These are phyloP conservation scores for Pseudogymnoascus sp. DNA, from an alignment of 2,329 filamentous ascomycete genomes.

Conservation along the genomic window DNA sequence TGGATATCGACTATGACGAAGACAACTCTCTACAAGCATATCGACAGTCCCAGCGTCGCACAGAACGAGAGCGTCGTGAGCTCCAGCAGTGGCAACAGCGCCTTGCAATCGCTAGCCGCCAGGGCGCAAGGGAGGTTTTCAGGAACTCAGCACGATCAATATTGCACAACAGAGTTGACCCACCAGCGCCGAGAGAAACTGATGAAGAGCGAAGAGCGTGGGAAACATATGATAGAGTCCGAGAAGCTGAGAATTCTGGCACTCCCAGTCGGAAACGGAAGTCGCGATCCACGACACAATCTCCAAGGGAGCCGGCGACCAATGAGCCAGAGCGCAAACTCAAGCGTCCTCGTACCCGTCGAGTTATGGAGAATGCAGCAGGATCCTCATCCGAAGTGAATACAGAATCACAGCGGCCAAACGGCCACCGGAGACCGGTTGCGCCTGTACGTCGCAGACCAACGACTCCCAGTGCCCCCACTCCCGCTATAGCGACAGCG, in stretches of 20 bases:
- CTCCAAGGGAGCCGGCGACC: slow-evolving; percentile 58
- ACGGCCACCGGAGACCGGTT: slow-evolving; percentile 15
- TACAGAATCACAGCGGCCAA: slow-evolving; percentile 27
- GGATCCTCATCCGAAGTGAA: slow-evolving; percentile 36
- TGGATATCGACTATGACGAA: slow-evolving; percentile 80
- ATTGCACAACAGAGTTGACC: slow-evolving; percentile 42
- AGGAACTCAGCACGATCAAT: slow-evolving; percentile 58
- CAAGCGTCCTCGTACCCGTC: slow-evolving; percentile 77
- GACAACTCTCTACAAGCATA: slow-evolving; percentile 50
- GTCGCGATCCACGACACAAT: slow-evolving; percentile 59
- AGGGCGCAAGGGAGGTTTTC: slow-evolving; percentile 69
- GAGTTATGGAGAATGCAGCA: slow-evolving; percentile 47
- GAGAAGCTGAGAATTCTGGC: slow-evolving; percentile 53
- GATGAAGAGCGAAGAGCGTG: slow-evolving; percentile 77
- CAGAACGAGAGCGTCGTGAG: slow-evolving; percentile 47
- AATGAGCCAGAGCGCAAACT: slow-evolving; percentile 70
- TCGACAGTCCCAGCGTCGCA: slow-evolving; percentile 46
- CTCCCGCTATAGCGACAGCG: slow-evolving; percentile 29
- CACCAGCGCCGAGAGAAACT: slow-evolving; percentile 57
- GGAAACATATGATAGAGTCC: slow-evolving; percentile 82
- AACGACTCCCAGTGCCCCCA: slow-evolving; percentile 12
- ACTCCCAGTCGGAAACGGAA: slow-evolving; percentile 65
- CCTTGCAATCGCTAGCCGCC: slow-evolving; percentile 70
- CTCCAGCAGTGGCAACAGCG: slow-evolving; percentile 74
- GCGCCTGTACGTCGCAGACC: slow-evolving; percentile 16